Conservation (phyloP, 345 rosid species). For the Sapria himalayana region DNA sequence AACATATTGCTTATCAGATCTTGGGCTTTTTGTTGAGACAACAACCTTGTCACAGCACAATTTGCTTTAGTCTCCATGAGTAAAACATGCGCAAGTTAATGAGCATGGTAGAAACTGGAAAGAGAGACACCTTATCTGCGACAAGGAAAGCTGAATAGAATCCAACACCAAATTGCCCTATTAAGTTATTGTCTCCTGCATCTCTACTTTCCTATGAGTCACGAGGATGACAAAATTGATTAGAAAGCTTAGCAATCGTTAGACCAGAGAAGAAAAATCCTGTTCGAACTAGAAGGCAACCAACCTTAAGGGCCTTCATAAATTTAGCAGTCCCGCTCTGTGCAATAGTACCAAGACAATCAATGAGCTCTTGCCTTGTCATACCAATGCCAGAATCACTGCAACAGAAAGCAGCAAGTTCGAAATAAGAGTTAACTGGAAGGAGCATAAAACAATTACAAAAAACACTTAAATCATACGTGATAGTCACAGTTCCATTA, state of each 20-base stretch:
- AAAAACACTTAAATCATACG: slow-evolving; percentile 18
- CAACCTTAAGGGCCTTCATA: slow-evolving; percentile 78
- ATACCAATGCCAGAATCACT: slow-evolving; percentile 95
- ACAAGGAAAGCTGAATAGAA: slow-evolving; percentile 91
- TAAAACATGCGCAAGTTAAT: too few species aligned
- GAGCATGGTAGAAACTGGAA: too few species aligned
- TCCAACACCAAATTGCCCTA: slow-evolving; percentile 98
- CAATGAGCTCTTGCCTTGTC: slow-evolving; percentile 79
- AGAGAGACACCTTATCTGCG: slow-evolving; percentile 49
- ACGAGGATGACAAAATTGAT: too few species aligned
- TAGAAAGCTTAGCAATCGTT: too few species aligned
- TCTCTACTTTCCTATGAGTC: slow-evolving; percentile 67
- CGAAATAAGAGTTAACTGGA: too few species aligned
- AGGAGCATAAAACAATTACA: slow-evolving; percentile 1
- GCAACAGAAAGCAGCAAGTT: slow-evolving; percentile 7
- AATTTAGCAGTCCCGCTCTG: slow-evolving; percentile 98
- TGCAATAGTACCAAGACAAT: slow-evolving; percentile 94
- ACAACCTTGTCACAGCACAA: slow-evolving; percentile 24
- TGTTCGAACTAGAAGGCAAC: too few species aligned
- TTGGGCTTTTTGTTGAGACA: slow-evolving; percentile 84
- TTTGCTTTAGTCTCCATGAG: not conserved
- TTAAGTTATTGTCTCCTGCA: slow-evolving; percentile 69
- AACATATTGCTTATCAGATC: slow-evolving; percentile 73
- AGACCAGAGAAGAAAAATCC: too few species aligned
- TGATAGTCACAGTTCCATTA: slow-evolving; percentile 57